phyloP scores from a whole-genome alignment of 805 yeast species.

The Blastobotrys robertii region DNA sequence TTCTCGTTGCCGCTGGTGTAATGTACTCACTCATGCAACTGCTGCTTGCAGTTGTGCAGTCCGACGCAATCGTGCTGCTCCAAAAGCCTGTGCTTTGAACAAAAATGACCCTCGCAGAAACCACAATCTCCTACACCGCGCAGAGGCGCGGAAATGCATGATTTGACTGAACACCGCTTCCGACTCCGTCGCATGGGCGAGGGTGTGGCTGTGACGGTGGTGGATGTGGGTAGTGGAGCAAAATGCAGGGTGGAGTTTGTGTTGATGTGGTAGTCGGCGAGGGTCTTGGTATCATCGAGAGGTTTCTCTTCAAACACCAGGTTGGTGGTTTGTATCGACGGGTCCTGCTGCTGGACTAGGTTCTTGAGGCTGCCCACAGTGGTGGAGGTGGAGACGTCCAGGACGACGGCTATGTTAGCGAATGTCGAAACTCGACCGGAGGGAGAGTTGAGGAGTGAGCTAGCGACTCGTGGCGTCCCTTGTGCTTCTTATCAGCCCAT shows the following conservation, averaged over 20 bases:
- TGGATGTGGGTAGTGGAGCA: conserved; percentile 6
- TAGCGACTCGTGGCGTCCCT: too few species aligned
- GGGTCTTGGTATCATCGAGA: conserved; percentile 25
- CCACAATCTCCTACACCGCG: conserved; percentile 72
- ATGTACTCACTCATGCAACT: conserved; percentile 47
- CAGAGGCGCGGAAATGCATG: conserved; percentile 56
- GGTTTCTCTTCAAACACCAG: conserved; percentile 21
- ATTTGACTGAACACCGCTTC: conserved; percentile 41
- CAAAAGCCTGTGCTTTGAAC: conserved; percentile 77
- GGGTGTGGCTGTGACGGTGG: conserved; percentile 14
- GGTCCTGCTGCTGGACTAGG: conserved; percentile 22
- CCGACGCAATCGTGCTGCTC: conserved; percentile 80
- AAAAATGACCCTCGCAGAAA: conserved; percentile 74
- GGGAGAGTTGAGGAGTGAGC: too few species aligned
- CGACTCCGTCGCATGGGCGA: conserved; percentile 24
- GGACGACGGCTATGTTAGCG: conserved; percentile 1
- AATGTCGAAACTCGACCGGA: neutral
- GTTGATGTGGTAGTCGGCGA: conserved; percentile 21
- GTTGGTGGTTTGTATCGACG: conserved; percentile 21
- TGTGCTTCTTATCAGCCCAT: too few species aligned
- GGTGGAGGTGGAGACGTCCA: conserved; percentile 18
- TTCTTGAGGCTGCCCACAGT: conserved; percentile 27
- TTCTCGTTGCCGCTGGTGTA: neutral
- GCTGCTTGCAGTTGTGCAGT: conserved; percentile 69
- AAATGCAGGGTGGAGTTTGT: conserved; percentile 22